A percentile compares a stretch with the other conserved stretches of the same genome.
These are phyloP conservation scores for Lophiotrema nucula DNA, from an alignment of 495 filamentous ascomycete species.

Conservation along the genomic window DNA sequence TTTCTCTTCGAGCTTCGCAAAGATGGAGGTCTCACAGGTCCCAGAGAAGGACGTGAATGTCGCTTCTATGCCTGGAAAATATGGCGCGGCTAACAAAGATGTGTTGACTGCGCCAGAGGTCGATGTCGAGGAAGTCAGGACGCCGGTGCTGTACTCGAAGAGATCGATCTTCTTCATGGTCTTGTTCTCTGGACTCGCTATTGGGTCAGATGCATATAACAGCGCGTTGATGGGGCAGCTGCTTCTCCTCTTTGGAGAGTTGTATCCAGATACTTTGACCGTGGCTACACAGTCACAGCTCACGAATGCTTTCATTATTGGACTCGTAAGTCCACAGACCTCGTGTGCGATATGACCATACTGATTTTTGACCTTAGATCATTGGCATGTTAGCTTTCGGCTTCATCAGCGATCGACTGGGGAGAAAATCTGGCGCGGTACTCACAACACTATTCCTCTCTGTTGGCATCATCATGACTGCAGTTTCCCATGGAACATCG, in stretches of 20 bases:
- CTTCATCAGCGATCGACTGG: slow-evolving; percentile 41
- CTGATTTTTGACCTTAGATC: slow-evolving; percentile 31
- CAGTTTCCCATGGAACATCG: slow-evolving; percentile 18
- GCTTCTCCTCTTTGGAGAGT: slow-evolving; percentile 10
- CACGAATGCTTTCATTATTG: slow-evolving; percentile 28
- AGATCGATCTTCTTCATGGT: slow-evolving; percentile 10
- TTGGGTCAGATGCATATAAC: slow-evolving; percentile 15
- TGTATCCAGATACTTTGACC: slow-evolving; percentile 18
- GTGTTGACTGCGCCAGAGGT: not conserved
- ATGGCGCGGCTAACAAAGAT: not conserved
- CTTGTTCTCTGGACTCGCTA: slow-evolving; percentile 15
- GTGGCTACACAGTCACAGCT: slow-evolving; percentile 13
- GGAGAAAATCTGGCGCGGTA: slow-evolving; percentile 41
- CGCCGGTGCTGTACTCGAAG: not conserved
- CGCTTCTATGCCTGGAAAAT: not conserved
- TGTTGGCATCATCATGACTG: slow-evolving; percentile 29
- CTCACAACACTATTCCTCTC: slow-evolving; percentile 40
- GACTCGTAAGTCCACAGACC: slow-evolving; percentile 2
- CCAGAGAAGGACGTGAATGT: slow-evolving; percentile 1
- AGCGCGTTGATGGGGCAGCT: slow-evolving; percentile 18
- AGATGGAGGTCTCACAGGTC: slow-evolving; percentile 1
- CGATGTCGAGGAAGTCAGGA: not conserved
- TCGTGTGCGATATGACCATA: too few species aligned
- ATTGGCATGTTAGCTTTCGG: slow-evolving; percentile 47
- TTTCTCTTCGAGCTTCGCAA: too few species aligned